Evolutionary conservation across 306 rosid genomes (phyloP).

Genomic region (Betula pendula): DNA sequence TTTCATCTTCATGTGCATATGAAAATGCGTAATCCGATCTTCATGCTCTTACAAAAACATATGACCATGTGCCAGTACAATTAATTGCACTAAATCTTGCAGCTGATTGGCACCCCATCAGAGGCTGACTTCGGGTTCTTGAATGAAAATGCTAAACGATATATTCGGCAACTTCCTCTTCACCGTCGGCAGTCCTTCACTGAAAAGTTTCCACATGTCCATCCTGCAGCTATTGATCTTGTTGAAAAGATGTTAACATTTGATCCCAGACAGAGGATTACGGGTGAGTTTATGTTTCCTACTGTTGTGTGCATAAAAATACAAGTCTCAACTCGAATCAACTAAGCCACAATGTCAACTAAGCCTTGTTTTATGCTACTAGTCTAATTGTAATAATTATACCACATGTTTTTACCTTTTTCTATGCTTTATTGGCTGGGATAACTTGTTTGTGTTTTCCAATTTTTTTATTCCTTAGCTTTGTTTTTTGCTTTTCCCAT

Average conservation of each 20-base stretch:
- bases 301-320: conserved; percentile 8
- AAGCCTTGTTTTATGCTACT: neutral
- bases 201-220: conserved; percentile 91
- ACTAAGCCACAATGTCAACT: neutral
- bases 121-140: conserved; percentile 86
- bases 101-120: conserved; percentile 98
- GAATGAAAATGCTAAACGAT: conserved; percentile 97
- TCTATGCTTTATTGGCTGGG: conserved; percentile 9
- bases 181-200: conserved; percentile 82
- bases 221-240: conserved; percentile 93
- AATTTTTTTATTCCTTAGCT: neutral
- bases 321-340: neutral
- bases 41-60: neutral
- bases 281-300: conserved; percentile 63
- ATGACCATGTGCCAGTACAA: conserved; percentile 6
- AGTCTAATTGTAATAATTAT: conserved; percentile 20
- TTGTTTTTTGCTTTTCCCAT: conserved; percentile 1
- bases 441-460: conserved; percentile 10
- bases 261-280: conserved; percentile 83
- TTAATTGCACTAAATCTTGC: conserved; percentile 38
- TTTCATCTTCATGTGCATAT: neutral
- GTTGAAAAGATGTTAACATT: conserved; percentile 96
- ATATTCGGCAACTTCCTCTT: conserved; percentile 74
- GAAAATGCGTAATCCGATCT: neutral
- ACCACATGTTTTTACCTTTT: conserved; percentile 1